Percentiles rank a stretch among this genome's conserved stretches.
Evolutionary conservation across 805 yeast species (phyloP).

Genomic region (Starmerella scarabaei): DNA sequence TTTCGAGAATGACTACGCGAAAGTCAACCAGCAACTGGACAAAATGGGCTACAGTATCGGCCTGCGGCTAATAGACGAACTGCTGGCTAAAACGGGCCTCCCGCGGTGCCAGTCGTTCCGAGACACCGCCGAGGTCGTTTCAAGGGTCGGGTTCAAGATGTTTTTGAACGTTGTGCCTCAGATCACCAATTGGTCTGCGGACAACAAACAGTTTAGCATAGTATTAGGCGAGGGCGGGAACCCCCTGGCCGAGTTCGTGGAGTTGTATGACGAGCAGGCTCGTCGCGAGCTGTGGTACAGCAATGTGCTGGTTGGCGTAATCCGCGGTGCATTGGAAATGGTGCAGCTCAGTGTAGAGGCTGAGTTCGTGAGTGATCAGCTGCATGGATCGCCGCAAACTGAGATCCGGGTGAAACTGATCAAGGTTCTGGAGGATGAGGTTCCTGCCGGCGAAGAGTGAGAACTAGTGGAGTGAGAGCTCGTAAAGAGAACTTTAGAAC

Average conservation of each 20-base stretch:
- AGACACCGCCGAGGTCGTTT: constrained; percentile 76
- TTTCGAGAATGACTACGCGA: constrained; percentile 55
- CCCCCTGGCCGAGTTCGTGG: constrained; percentile 91
- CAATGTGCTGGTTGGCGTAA: constrained; percentile 76
- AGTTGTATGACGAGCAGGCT: constrained; percentile 69
- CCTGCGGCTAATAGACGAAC: constrained; percentile 78
- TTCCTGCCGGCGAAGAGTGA: constrained; percentile 91
- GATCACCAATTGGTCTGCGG: constrained; percentile 62
- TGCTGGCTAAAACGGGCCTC: constrained; percentile 74
- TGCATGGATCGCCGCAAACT: constrained; percentile 72
- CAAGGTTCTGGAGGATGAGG: constrained; percentile 74
- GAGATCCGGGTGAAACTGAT: constrained; percentile 63
- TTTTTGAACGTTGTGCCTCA: constrained; percentile 73
- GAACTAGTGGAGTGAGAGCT: background rate
- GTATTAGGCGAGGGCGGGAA: constrained; percentile 52
- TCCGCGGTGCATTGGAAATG: constrained; percentile 88
- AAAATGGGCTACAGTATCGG: constrained; percentile 96
- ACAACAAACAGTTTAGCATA: constrained; percentile 60
- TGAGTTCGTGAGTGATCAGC: constrained; percentile 59
- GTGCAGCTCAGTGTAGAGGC: constrained; percentile 87
- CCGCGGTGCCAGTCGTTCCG: constrained; percentile 67
- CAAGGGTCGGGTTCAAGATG: constrained; percentile 81
- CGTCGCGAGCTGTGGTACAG: constrained; percentile 78
- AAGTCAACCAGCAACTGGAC: constrained; percentile 73
- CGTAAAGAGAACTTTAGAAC: background rate